phyloP scores from a whole-genome alignment of 2,329 filamentous ascomycete genomes.

The Fusarium luffae region DNA sequence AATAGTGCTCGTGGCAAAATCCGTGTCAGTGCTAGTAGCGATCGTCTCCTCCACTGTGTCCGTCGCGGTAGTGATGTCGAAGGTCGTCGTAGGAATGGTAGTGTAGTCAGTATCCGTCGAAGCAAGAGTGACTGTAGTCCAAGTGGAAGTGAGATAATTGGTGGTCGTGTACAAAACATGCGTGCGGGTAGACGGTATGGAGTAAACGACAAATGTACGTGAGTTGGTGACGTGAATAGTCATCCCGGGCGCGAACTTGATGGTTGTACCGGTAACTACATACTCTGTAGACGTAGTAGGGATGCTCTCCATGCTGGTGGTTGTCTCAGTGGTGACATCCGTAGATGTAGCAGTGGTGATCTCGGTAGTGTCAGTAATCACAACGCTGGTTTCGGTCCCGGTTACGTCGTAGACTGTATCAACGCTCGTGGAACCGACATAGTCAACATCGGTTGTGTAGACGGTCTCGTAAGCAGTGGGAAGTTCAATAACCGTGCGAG shows the following conservation, averaged over 20 bases:
- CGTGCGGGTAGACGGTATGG: conserved; percentile 2
- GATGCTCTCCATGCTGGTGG: conserved; percentile 9
- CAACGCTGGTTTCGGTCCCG: background rate
- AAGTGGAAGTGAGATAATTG: background rate
- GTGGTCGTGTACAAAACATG: conserved; percentile 15
- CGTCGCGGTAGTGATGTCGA: conserved; percentile 8
- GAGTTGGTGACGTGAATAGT: conserved; percentile 7
- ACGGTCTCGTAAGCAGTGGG: conserved; percentile 15
- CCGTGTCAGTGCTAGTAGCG: conserved; percentile 3
- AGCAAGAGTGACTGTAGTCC: conserved; percentile 7
- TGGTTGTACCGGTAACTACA: conserved; percentile 5
- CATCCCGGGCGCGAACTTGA: background rate
- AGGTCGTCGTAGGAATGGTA: conserved; percentile 3
- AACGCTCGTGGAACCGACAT: conserved; percentile 3
- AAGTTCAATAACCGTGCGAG: background rate
- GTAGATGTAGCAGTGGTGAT: conserved; percentile 14
- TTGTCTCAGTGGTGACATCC: background rate
- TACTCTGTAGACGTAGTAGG: conserved; percentile 10
- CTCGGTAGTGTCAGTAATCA: conserved; percentile 3
- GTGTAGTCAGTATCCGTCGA: conserved; percentile 5
- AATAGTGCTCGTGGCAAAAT: background rate
- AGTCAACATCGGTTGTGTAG: conserved; percentile 6
- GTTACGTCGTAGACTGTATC: conserved; percentile 2
- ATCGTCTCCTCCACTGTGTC: background rate
- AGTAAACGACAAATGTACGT: conserved; percentile 11